A percentile compares a stretch with the other conserved stretches of the same genome.
phyloP scores from a whole-genome alignment of 1,284 basidiomycete genomes.

The Ceratobasidium sp. region DNA sequence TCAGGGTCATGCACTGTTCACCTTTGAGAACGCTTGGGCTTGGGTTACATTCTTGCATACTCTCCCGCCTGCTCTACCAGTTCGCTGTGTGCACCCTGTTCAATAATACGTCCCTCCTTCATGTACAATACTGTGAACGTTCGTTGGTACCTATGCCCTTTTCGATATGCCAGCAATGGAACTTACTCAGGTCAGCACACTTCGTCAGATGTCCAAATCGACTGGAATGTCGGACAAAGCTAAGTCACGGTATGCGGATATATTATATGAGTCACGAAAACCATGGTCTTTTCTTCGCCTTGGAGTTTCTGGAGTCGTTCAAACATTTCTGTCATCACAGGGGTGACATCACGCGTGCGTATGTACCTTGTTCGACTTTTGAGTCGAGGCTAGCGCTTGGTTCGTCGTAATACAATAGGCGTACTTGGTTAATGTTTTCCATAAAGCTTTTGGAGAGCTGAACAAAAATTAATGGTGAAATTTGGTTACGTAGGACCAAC shows the following conservation, averaged over 20 bases:
- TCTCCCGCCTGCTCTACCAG: slow-evolving; percentile 64
- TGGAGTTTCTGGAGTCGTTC: slow-evolving; percentile 66
- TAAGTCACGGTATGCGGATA: background rate
- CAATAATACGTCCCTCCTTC: slow-evolving; percentile 64
- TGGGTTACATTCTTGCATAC: slow-evolving; percentile 67
- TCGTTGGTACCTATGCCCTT: background rate
- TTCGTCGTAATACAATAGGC: slow-evolving; percentile 78
- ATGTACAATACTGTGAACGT: slow-evolving; percentile 58
- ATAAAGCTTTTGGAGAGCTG: slow-evolving; percentile 79
- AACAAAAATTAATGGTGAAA: slow-evolving; percentile 27
- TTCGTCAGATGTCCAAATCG: slow-evolving; percentile 48
- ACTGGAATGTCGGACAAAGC: background rate
- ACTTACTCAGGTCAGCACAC: slow-evolving; percentile 46
- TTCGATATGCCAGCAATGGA: background rate
- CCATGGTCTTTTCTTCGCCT: slow-evolving; percentile 69
- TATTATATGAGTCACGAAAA: slow-evolving; percentile 69
- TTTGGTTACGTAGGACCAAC: slow-evolving; percentile 44
- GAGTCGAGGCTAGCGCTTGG: slow-evolving; percentile 70
- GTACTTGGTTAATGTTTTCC: slow-evolving; percentile 69
- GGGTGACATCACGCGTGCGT: background rate
- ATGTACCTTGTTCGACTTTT: slow-evolving; percentile 72
- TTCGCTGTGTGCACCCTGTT: slow-evolving; percentile 68
- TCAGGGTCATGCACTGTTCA: background rate
- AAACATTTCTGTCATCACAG: slow-evolving; percentile 65
- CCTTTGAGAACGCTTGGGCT: slow-evolving; percentile 47